Evolutionary conservation across 805 yeast genomes (phyloP), one percentile per base, ranked within the genome.

Genomic region (Saccharomycopsis sp.): DNA sequence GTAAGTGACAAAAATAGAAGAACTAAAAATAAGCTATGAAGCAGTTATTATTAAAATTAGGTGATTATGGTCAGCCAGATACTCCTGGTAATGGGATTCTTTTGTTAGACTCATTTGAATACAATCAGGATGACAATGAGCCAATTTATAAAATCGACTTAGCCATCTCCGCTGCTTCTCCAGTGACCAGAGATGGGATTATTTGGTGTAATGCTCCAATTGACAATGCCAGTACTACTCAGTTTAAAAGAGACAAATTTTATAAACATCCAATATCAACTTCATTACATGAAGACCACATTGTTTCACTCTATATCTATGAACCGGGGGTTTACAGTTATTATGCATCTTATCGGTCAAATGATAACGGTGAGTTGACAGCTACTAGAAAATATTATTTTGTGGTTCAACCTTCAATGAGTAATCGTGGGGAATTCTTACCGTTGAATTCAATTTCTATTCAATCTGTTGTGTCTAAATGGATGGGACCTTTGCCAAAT

Each of bases 401-500:
- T 61, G 81, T 78, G 24, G 95, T 83, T 9, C 87, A 89, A 1
- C 94, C 96, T 2, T 76, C 79, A 11, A 70, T 90, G 47, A 65
- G 67, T 35, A 66, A 85, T 45, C 70, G 73, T 38, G 34, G 39
- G 13, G 59, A 68, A 14, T 77, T 71, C 53, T 54, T 89, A 24
- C 81, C 90, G 1, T 72, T 89, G 57, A 85, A 89, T 57, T 73
- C 89, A 6, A 73, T 90, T 50, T 81, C 85, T 39, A 67, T 90
- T 58, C 93, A 89, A 61, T 77, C 95, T 1, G 79, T 93, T 33
- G 76, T 90, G 3, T 85, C 96, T 32, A 90, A 90, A 65, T 87
- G 96, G 90, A 75, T 89, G 65, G 96, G 97, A 1, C 72, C 76
- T 1, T 59, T 70, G 27, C 59, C 60, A 1, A 62, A 74, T 11